Percentiles rank a stretch among this genome's conserved stretches.
phyloP scores from a whole-genome alignment of 495 filamentous ascomycete species.

The Podospora fimiseda region DNA sequence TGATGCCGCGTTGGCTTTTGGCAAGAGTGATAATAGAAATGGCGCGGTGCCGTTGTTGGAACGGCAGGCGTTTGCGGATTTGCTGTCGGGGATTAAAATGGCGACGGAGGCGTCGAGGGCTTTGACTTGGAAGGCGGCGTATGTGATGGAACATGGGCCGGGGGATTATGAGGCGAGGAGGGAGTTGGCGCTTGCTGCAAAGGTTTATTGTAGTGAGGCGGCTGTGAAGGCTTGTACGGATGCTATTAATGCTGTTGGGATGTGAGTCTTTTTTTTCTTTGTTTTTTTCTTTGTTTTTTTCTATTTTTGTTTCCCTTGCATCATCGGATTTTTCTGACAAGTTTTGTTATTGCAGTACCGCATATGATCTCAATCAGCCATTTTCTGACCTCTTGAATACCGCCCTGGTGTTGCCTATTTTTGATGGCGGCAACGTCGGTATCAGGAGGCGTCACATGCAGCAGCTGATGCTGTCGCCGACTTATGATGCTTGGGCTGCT shows the following conservation, averaged over 20 bases:
- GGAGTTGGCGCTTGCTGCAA: conserved; percentile 44
- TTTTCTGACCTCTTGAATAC: conserved; percentile 45
- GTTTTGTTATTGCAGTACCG: conserved; percentile 27
- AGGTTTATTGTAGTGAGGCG: conserved; percentile 46
- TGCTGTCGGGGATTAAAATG: conserved; percentile 49
- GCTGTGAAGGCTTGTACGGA: conserved; percentile 42
- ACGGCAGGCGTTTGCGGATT: conserved; percentile 45
- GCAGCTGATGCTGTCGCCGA: conserved; percentile 38
- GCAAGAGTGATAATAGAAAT: conserved; percentile 35
- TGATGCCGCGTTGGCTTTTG: conserved; percentile 45
- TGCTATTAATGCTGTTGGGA: conserved; percentile 44
- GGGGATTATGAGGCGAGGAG: conserved; percentile 35
- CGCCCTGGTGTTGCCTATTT: conserved; percentile 46
- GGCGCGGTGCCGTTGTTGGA: conserved; percentile 40
- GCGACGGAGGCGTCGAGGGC: conserved; percentile 44
- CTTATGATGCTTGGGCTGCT: conserved; percentile 41
- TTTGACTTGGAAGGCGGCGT: conserved; percentile 47
- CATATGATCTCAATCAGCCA: conserved; percentile 35
- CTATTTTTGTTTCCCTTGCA: not conserved
- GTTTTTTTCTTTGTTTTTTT: not conserved
- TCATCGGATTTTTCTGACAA: conserved; percentile 1
- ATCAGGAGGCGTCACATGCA: conserved; percentile 47
- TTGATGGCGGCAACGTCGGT: conserved; percentile 53
- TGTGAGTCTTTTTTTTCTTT: conserved; percentile 27
- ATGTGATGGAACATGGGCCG: conserved; percentile 34